A percentile compares a stretch with the other conserved stretches of the same genome.
Conservation (phyloP, 441 rosid genomes). For the Gossypium aridum region DNA sequence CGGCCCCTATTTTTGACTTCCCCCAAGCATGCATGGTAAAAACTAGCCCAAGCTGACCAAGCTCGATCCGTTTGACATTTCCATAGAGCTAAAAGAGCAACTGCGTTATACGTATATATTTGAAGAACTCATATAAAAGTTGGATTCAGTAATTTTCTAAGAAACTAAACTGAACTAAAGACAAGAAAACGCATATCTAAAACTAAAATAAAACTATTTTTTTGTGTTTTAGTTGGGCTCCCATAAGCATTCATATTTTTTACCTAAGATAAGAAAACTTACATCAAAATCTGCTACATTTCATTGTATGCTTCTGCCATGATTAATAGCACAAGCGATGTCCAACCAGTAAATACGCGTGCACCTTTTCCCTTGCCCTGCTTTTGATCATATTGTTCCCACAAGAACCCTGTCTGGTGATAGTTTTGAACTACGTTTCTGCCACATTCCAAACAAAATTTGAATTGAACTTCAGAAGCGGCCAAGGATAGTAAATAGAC, state of each 20-base stretch:
- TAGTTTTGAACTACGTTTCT: slow-evolving; percentile 84
- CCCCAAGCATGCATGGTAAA: neutral
- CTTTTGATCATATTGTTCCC: slow-evolving; percentile 97
- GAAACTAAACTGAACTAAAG: neutral
- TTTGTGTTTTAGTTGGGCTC: neutral
- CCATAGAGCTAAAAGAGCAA: neutral
- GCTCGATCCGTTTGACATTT: neutral
- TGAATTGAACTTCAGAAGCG: neutral
- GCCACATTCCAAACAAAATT: slow-evolving; percentile 22
- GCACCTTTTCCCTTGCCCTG: slow-evolving; percentile 82
- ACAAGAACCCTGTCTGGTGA: slow-evolving; percentile 69
- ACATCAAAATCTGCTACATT: slow-evolving; percentile 13
- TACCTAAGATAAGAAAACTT: neutral
- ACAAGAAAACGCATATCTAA: neutral
- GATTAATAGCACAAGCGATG: slow-evolving; percentile 62
- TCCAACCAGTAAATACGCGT: slow-evolving; percentile 88
- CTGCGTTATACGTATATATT: neutral
- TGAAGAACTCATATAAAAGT: neutral
- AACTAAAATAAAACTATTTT: neutral
- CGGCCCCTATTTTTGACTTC: too few relatives aligned
- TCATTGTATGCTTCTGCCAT: slow-evolving; percentile 66
- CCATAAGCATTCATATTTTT: neutral
- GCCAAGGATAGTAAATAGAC: neutral
- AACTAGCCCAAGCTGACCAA: neutral
- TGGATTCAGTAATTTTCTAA: neutral